Evolutionary conservation across 257 asterid species (phyloP).

Genomic region (Thymus quinquecostatus): DNA sequence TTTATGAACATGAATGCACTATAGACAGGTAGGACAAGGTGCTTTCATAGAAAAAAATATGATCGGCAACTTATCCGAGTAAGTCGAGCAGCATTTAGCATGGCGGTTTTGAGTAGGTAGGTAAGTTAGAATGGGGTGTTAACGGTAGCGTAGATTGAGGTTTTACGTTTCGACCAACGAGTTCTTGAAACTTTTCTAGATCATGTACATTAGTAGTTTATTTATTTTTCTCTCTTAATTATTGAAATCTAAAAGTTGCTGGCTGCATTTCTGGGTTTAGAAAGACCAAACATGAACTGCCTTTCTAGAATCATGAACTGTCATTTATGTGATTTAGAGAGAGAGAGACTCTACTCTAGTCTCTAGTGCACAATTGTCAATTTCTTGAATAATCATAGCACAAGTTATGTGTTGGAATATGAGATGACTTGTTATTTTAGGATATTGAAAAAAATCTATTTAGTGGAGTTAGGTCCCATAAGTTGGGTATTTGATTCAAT

Average conservation of each 20-base stretch:
- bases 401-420: not conserved
- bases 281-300: not conserved
- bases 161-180: not conserved
- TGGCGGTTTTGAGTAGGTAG: slow-evolving; percentile 36
- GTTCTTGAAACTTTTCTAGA: not conserved
- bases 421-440: not conserved
- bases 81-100: slow-evolving; percentile 15
- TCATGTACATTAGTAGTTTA: not conserved
- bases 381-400: not conserved
- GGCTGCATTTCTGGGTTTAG: not conserved
- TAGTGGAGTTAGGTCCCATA: not conserved
- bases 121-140: not conserved
- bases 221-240: too few species aligned
- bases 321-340: too few species aligned
- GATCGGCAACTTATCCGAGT: not conserved
- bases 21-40: not conserved
- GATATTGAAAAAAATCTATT: too few species aligned
- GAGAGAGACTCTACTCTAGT: too few species aligned
- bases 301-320: too few species aligned
- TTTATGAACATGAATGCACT: slow-evolving; percentile 4
- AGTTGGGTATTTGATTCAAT: not conserved
- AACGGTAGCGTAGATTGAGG: slow-evolving; percentile 26
- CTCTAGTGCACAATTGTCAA: not conserved
- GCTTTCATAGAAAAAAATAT: not conserved
- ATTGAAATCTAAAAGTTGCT: not conserved